These are phyloP conservation scores for Flaveria ramosissima DNA, from an alignment of 129 eudicot genomes.

Conservation along the genomic window DNA sequence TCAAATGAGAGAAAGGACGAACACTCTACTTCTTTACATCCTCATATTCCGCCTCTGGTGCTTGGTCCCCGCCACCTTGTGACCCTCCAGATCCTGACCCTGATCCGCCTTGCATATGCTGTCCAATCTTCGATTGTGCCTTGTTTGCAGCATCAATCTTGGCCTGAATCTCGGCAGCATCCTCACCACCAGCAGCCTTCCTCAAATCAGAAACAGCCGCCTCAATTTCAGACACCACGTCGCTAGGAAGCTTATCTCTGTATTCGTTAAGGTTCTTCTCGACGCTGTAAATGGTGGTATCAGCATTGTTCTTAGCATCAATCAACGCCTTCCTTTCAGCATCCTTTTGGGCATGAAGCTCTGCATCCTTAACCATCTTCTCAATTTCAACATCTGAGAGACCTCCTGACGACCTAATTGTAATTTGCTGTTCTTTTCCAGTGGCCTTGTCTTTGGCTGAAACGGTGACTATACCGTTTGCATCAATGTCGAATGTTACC, in stretches of 20 bases:
- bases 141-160: conserved; percentile 85
- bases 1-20: background rate
- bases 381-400: conserved; percentile 82
- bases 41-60: conserved; percentile 94
- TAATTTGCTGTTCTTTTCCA: conserved; percentile 85
- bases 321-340: conserved; percentile 72
- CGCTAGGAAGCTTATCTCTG: conserved; percentile 76
- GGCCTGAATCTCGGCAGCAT: conserved; percentile 59
- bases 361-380: conserved; percentile 96
- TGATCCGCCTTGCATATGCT: conserved; percentile 69
- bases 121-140: conserved; percentile 87
- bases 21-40: conserved; percentile 79
- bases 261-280: conserved; percentile 85
- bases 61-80: conserved; percentile 48
- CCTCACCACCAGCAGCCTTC: conserved; percentile 55
- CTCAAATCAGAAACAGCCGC: conserved; percentile 70
- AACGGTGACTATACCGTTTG: conserved; percentile 90
- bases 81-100: conserved; percentile 50
- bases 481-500: conserved; percentile 96
- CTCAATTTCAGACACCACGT: conserved; percentile 74
- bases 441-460: conserved; percentile 95
- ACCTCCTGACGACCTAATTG: conserved; percentile 89
- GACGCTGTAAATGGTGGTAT: conserved; percentile 77
- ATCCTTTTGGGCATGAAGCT: conserved; percentile 78
- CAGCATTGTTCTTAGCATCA: conserved; percentile 76